Evolutionary conservation across 805 yeast genomes (phyloP), one percentile per base, ranked within the genome.

Genomic region (Candida tammaniensis): DNA sequence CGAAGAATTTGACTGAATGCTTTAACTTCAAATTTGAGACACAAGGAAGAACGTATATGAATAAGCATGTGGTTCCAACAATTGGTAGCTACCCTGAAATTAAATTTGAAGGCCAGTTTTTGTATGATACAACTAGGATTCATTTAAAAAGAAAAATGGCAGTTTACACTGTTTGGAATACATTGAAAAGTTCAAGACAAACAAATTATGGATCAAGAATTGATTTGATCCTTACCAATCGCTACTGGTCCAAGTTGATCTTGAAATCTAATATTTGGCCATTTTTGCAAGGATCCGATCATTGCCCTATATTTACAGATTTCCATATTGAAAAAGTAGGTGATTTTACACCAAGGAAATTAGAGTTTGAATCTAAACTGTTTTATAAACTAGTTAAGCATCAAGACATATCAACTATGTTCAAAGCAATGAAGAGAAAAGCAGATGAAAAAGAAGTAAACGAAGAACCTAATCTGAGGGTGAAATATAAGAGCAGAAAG

Each of bases 141-240:
- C 36, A 53, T 2, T 81, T 80, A 41, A 80, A 82, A 1, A 58
- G 82, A 11, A 64, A 78, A 30, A 52, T 73, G 49, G 78, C 75
- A 15, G 68, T 88, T 75, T 93, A 83, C 52, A 88, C 97, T 0
- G 93, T 89, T 30, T 91, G 98, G 98, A 89, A 88, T 56, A 83
- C 88, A 2, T 58, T 80, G 46, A 74, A 76, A 33, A 83, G 83
- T 46, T 73, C 84, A 14, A 61, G 98, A 19, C 88, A 93, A 1
- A 67, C 81, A 1, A 91, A 91, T 51, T 83, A 72, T 55, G 97
- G 98, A 0, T 83, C 96, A 2, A 66, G 98, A 34, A 82, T 91
- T 16, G 98, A 91, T 55, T 72, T 82, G 45, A 79, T 91, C 5
- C 55, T 88, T 5, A 57, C 73, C 0, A 72, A 82, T 17, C 42